Percentiles rank a stretch among this genome's conserved stretches.
Conservation (phyloP, 495 filamentous ascomycete genomes). For the Schizothecium vesticola region DNA sequence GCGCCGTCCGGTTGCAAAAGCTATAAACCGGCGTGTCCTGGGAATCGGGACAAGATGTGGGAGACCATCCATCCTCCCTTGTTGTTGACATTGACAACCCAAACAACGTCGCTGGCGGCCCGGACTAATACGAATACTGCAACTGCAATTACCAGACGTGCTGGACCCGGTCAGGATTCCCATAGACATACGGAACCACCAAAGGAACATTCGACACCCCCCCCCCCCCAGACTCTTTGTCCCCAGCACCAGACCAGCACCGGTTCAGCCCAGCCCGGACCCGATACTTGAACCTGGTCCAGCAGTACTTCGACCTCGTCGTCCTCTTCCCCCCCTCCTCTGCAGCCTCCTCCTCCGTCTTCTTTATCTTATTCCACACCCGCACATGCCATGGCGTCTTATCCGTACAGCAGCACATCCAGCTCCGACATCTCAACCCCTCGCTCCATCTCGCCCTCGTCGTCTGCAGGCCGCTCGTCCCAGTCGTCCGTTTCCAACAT, state of each 20-base stretch:
- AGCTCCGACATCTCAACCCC: slow-evolving; percentile 50
- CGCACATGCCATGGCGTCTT: slow-evolving; percentile 46
- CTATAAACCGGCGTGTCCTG: slow-evolving; percentile 12
- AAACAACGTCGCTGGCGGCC: slow-evolving; percentile 10
- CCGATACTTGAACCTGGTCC: slow-evolving; percentile 17
- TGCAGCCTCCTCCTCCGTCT: slow-evolving; percentile 15
- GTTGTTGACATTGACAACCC: slow-evolving; percentile 2
- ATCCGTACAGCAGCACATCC: slow-evolving; percentile 35
- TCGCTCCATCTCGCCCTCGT: slow-evolving; percentile 48
- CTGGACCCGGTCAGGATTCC: slow-evolving; percentile 11
- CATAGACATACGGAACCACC: slow-evolving; percentile 3
- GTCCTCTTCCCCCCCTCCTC: slow-evolving; percentile 17
- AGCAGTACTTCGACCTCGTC: slow-evolving; percentile 18
- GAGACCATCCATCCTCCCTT: slow-evolving; percentile 5
- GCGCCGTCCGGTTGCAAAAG: slow-evolving; percentile 2
- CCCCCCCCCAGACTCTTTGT: background rate
- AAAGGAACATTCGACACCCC: background rate
- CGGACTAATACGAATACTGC: slow-evolving; percentile 12
- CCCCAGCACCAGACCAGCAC: background rate
- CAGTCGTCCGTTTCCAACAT: slow-evolving; percentile 44
- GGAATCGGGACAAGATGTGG: background rate
- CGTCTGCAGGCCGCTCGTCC: slow-evolving; percentile 45
- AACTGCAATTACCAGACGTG: slow-evolving; percentile 5
- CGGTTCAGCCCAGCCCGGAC: background rate
- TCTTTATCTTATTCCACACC: slow-evolving; percentile 6